Evolutionary conservation across 2,329 filamentous ascomycete species (phyloP).

Genomic region (Cordyceps tenuipes): DNA sequence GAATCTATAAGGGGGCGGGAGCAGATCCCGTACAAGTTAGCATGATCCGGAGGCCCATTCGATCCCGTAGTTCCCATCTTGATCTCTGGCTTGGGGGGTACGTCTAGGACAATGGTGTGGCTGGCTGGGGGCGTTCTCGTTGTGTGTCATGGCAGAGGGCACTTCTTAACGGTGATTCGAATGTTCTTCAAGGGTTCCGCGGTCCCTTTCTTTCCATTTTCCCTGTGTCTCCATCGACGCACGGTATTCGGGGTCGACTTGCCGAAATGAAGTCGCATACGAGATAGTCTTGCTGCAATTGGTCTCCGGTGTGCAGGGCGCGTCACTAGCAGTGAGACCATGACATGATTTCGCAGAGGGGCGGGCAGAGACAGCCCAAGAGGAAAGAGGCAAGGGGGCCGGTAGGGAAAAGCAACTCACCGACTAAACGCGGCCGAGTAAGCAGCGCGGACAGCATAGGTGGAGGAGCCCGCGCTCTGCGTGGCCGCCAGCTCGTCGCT

Average conservation of each 20-base stretch:
- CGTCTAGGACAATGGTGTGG: background rate
- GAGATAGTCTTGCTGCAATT: background rate
- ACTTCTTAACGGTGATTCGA: background rate
- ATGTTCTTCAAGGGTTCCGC: background rate
- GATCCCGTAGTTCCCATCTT: background rate
- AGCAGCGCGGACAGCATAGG: conserved; percentile 56
- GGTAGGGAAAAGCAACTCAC: conserved; percentile 33
- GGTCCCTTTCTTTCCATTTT: background rate
- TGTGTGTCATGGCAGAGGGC: background rate
- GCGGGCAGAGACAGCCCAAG: background rate
- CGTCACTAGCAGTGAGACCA: background rate
- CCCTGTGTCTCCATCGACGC: background rate
- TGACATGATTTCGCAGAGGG: background rate
- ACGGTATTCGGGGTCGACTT: background rate
- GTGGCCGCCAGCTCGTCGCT: conserved; percentile 43
- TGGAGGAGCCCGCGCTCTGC: conserved; percentile 31
- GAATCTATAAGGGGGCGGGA: conserved; percentile 44
- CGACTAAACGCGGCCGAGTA: conserved; percentile 70
- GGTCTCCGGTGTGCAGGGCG: too few relatives aligned
- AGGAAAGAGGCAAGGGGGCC: conserved; percentile 5
- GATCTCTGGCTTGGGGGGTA: background rate
- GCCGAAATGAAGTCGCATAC: background rate
- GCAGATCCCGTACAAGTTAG: background rate
- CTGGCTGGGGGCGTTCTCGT: background rate
- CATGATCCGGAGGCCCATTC: conserved; percentile 1